A percentile compares a stretch with the other conserved stretches of the same genome.
These are phyloP conservation scores for Microbotryum lychnidis-dioicae DNA, from an alignment of 1,284 basidiomycete genomes.

Conservation along the genomic window DNA sequence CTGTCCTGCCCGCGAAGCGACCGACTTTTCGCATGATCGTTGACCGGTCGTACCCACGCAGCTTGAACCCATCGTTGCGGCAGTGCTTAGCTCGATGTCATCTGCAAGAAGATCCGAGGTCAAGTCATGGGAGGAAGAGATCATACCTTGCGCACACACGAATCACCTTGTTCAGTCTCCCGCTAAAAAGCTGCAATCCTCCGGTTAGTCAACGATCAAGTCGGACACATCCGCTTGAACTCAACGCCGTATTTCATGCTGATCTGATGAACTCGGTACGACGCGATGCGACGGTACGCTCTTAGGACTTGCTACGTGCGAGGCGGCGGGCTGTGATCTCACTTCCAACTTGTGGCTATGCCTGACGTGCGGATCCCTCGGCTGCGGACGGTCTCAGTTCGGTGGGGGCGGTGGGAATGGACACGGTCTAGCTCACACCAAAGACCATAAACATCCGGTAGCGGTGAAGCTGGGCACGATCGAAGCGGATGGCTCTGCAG, in stretches of 20 bases:
- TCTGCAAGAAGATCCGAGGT: slow-evolving; percentile 89
- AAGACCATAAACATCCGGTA: slow-evolving; percentile 66
- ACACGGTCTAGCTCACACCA: slow-evolving; percentile 76
- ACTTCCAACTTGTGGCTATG: slow-evolving; percentile 93
- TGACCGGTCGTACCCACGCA: slow-evolving; percentile 7
- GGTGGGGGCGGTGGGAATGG: slow-evolving; percentile 83
- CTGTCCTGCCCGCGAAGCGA: too few relatives aligned
- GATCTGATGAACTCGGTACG: too few relatives aligned
- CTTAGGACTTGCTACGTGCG: slow-evolving; percentile 54
- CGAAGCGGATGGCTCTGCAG: slow-evolving; percentile 84
- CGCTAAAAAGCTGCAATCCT: slow-evolving; percentile 48
- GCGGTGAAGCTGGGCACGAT: slow-evolving; percentile 96
- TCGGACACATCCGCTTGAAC: too few relatives aligned
- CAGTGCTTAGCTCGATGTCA: slow-evolving; percentile 71
- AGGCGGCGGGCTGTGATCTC: slow-evolving; percentile 58
- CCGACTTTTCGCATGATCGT: too few relatives aligned
- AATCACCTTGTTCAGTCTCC: slow-evolving; percentile 63
- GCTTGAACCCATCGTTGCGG: slow-evolving; percentile 52
- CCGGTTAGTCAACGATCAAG: slow-evolving; percentile 41
- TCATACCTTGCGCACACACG: slow-evolving; percentile 78
- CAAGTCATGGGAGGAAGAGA: slow-evolving; percentile 96
- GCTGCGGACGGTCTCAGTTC: slow-evolving; percentile 80
- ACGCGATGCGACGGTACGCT: background rate
- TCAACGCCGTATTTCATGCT: too few relatives aligned
- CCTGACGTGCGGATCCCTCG: slow-evolving; percentile 85